phyloP scores from a whole-genome alignment of 1,284 basidiomycete genomes.

The Ceratobasidium sp. region DNA sequence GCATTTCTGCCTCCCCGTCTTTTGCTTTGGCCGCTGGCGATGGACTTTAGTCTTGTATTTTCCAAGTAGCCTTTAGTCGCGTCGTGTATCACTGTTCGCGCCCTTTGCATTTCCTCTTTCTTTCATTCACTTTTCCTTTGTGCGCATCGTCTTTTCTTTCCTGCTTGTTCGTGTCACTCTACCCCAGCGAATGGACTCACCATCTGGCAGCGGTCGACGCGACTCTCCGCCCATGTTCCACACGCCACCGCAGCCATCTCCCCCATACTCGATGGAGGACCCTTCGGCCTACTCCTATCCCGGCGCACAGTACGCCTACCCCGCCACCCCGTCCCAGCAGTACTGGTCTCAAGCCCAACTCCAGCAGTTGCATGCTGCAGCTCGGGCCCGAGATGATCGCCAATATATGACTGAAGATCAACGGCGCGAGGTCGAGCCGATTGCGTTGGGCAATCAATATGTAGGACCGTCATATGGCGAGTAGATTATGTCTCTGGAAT shows the following conservation, averaged over 20 bases:
- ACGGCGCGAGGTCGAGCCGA: constrained; percentile 24
- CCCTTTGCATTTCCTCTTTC: constrained; percentile 14
- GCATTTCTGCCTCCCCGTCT: background rate
- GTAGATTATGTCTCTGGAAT: background rate
- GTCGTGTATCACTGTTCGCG: constrained; percentile 1
- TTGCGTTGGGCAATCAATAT: constrained; percentile 7
- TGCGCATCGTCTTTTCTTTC: constrained; percentile 4
- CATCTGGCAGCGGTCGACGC: constrained; percentile 33
- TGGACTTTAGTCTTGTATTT: constrained; percentile 24
- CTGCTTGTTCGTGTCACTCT: background rate
- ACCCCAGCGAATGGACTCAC: constrained; percentile 30
- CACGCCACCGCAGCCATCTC: constrained; percentile 19
- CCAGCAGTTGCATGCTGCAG: background rate
- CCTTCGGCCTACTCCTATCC: constrained; percentile 9
- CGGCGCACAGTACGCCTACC: background rate
- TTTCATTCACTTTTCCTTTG: constrained; percentile 19
- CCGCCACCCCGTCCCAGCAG: background rate
- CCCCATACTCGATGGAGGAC: constrained; percentile 26
- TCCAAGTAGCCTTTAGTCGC: constrained; percentile 16
- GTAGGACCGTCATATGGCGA: constrained; percentile 17
- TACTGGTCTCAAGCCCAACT: constrained; percentile 20
- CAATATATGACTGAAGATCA: constrained; percentile 22
- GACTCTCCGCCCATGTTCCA: constrained; percentile 21
- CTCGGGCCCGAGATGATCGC: constrained; percentile 24
- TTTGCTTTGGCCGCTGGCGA: constrained; percentile 37